A percentile compares a stretch with the other conserved stretches of the same genome.
These are phyloP conservation scores for Schizothecium vesticola DNA, from an alignment of 495 filamentous ascomycete species.

Conservation along the genomic window DNA sequence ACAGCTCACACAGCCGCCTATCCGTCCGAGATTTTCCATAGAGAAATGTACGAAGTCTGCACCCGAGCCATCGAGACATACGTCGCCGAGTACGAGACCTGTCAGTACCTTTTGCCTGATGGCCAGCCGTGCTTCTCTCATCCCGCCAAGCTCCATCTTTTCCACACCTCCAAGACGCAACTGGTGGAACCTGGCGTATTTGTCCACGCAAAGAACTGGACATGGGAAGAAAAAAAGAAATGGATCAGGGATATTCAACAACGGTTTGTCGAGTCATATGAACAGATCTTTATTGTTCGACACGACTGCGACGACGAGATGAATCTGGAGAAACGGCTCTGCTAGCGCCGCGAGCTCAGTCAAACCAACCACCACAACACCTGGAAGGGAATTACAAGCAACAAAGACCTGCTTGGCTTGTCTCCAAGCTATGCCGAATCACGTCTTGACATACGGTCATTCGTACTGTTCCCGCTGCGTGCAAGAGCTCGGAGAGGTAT, in stretches of 20 bases:
- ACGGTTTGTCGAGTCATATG: too few species aligned
- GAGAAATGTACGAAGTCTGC: too few species aligned
- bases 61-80: too few species aligned
- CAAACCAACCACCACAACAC: neutral
- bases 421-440: neutral
- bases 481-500: neutral
- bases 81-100: too few species aligned
- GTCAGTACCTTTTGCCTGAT: too few species aligned
- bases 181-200: neutral
- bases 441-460: slow-evolving; percentile 1
- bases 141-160: too few species aligned
- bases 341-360: neutral
- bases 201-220: neutral
- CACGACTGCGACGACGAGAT: too few species aligned
- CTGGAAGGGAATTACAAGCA: neutral
- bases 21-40: too few species aligned
- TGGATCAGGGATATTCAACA: neutral
- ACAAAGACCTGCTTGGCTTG: slow-evolving; percentile 7
- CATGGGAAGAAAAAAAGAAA: neutral
- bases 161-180: neutral
- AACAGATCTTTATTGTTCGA: too few species aligned
- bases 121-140: too few species aligned
- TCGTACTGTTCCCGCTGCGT: slow-evolving; percentile 4
- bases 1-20: too few species aligned
- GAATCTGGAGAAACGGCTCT: neutral